Evolutionary conservation across 2,329 filamentous ascomycete genomes (phyloP), one percentile per base, ranked within the genome.

Genomic region (Fusarium sp.): DNA sequence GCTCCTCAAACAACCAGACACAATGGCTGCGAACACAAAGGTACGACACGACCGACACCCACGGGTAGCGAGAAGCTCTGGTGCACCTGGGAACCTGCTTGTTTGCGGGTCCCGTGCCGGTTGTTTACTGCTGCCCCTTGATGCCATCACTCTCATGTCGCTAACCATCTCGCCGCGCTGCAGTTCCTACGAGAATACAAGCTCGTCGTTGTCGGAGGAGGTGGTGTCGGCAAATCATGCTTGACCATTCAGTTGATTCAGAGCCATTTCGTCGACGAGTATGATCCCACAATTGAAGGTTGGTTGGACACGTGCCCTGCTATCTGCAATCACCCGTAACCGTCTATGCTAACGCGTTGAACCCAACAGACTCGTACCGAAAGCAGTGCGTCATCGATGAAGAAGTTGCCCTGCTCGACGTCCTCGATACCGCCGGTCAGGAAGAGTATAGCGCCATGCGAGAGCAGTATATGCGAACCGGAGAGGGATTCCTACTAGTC

Each of bases 361-460:
- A 18, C 35, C 25, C 35, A 62, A 62, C 83, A 99, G 97, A 99
- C 83, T 98, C 97, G 74, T 99, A 99, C 89, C 95, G 97, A 88
- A 99, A 99, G 92, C 97, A 98, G 90, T 98, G 97, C 84, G 93
- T 98, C 79, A 97, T 99, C 84, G 97, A 99, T 83, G 97, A 98
- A 80, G 97, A 99, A 86, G 95, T 98, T 77, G 97, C 97, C 61
- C 91, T 99, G 71, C 93, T 99, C 84, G 97, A 99, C 85, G 97
- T 99, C 74, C 92, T 98, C 83, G 97, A 99, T 85, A 99, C 97
- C 64, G 97, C 97, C 73, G 97, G 97, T 70, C 97, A 99, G 85
- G 97, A 99, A 86, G 97, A 99, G 87, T 99, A 98, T 88, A 98
- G 95, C 67, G 97, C 97, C 64, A 98, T 99, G 97, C 91, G 97